These are phyloP conservation scores for Malbranchea cinnamomea DNA, from an alignment of 2,329 filamentous ascomycete genomes.

Conservation along the genomic window DNA sequence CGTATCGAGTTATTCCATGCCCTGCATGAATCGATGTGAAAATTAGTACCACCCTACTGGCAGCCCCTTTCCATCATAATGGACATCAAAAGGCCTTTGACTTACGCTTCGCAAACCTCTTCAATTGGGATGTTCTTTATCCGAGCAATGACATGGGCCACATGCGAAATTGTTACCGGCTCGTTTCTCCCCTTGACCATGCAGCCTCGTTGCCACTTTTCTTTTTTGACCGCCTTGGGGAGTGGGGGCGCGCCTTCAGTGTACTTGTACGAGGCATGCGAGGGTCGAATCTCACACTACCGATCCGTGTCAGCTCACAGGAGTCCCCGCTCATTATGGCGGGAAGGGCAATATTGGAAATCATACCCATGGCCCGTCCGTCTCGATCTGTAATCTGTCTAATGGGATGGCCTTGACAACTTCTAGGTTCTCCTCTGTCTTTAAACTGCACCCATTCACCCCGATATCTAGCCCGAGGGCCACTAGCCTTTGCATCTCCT, in stretches of 20 bases:
- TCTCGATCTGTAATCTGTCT: constrained; percentile 79
- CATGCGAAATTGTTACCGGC: constrained; percentile 68
- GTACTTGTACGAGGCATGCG: constrained; percentile 69
- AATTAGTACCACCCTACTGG: no score
- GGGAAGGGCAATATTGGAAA: not conserved
- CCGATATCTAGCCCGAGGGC: constrained; percentile 75
- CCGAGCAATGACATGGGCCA: constrained; percentile 76
- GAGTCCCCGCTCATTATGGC: constrained; percentile 2
- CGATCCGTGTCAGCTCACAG: constrained; percentile 2
- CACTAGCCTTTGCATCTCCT: constrained; percentile 70
- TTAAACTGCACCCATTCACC: constrained; percentile 94
- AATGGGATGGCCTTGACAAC: constrained; percentile 70
- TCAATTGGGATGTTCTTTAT: constrained; percentile 69
- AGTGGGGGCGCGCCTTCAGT: constrained; percentile 53
- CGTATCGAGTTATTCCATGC: constrained; percentile 68
- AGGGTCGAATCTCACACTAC: constrained; percentile 77
- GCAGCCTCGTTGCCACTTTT: constrained; percentile 73
- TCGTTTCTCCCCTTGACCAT: constrained; percentile 97
- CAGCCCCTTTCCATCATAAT: no score
- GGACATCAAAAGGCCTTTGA: constrained; percentile 19
- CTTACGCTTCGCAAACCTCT: constrained; percentile 66
- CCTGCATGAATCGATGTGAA: no score
- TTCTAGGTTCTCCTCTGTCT: constrained; percentile 77
- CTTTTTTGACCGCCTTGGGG: constrained; percentile 83
- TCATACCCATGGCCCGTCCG: constrained; percentile 71